Evolutionary conservation across 2,329 filamentous ascomycete genomes (phyloP), one percentile per base, ranked within the genome.

Genomic region (Fonsecaea pedrosoi): DNA sequence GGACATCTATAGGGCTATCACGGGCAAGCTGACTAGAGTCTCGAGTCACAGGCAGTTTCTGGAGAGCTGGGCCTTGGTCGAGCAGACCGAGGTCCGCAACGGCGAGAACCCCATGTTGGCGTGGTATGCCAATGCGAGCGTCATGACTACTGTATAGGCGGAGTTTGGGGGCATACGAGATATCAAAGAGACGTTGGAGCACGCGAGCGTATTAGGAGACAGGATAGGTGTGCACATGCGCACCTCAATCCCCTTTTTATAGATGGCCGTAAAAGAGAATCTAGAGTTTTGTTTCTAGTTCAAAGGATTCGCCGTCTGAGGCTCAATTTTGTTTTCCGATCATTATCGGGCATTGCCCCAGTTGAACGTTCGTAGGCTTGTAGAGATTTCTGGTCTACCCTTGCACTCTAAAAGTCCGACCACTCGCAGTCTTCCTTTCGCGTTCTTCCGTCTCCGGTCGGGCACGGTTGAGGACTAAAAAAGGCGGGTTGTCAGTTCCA

Each of bases 351-450:
- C 30, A n/a, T 61, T 38, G 18, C 12, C 2, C 35, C 53, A 4
- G 32, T 32, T 32, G 21, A 12, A 30, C 13, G 0, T 34, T 42
- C 45, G 42, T 48, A 21, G 18, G 45, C 45, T 50, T 25, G 45
- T 8, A 25, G 30, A 21, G 25, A 21, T 25, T 38, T 60, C 25
- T 25, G 25, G 25, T 25, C 25, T 63, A 73, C 7, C 68, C 72
- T 65, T 89, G 87, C 25, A 89, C 86, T 73, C 85, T 85, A 87
- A 99, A 99, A 53, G 94, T 96, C 75, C 95, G 88, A 71, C 95
- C 95, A 78, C 92, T 98, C 55, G 96, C 95, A 65, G 95, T 99
- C 88, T 99, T 99, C 76, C 92, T 90, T 82, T 99, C 96, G 82
- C 94, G 94, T 81, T 98, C 95, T 80, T 98, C 94, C 74, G 90